phyloP scores from a whole-genome alignment of 169 alveolate species.

The Plasmodium gonderi region DNA sequence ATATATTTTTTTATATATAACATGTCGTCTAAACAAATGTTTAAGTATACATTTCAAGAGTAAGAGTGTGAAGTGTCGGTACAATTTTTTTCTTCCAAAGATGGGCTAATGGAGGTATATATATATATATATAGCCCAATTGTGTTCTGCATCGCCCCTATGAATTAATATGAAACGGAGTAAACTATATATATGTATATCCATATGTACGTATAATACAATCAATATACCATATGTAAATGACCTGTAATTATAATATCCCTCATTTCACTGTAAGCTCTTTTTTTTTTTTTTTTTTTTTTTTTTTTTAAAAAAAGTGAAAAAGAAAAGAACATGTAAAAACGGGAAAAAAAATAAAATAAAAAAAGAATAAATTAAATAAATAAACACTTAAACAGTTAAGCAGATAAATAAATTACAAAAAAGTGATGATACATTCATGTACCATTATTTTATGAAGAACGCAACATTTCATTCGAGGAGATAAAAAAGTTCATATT shows the following conservation, averaged over 20 bases:
- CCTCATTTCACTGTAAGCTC: no score
- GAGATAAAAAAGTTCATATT: background rate
- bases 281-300: background rate
- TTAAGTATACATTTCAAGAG: no score
- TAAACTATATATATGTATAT: no score
- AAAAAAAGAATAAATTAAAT: background rate
- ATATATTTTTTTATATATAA: no score
- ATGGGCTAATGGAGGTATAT: no score
- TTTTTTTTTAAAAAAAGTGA: background rate
- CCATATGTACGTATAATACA: background rate
- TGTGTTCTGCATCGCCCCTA: no score
- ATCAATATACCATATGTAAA: background rate
- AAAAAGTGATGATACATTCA: background rate
- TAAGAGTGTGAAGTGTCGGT: no score
- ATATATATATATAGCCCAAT: constrained; percentile 1
- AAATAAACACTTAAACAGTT: background rate
- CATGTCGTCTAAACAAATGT: no score
- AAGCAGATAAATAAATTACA: background rate
- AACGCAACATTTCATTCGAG: background rate
- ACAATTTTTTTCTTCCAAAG: no score
- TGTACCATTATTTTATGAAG: background rate
- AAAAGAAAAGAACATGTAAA: no score
- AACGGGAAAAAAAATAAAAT: background rate
- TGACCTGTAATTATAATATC: background rate
- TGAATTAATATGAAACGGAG: no score